Evolutionary conservation across 148 eudicot genomes (phyloP).

Genomic region (Vaccinium corymbosum): DNA sequence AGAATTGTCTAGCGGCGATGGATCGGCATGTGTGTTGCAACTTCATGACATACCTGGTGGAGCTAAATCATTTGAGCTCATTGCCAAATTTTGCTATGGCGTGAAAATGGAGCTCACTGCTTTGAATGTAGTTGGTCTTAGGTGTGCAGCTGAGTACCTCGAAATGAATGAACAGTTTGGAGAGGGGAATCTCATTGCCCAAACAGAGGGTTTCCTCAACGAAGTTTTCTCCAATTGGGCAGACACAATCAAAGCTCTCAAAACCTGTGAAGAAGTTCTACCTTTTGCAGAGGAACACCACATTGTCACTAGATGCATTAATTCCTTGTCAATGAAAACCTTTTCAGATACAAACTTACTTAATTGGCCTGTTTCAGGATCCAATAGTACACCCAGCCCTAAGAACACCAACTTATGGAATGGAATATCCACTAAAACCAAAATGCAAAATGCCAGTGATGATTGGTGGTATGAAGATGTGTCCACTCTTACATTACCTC

Average conservation of each 20-base stretch:
- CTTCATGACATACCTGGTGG: slow-evolving; percentile 67
- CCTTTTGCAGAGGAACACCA: slow-evolving; percentile 52
- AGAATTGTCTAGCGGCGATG: slow-evolving; percentile 38
- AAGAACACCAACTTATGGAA: slow-evolving; percentile 42
- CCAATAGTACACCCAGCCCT: slow-evolving; percentile 19
- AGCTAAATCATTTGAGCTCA: slow-evolving; percentile 59
- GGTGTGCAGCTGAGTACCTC: slow-evolving; percentile 71
- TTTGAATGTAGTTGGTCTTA: slow-evolving; percentile 47
- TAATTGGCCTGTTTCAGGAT: slow-evolving; percentile 40
- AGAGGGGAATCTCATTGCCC: slow-evolving; percentile 60
- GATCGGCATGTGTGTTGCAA: slow-evolving; percentile 34
- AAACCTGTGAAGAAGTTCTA: slow-evolving; percentile 54
- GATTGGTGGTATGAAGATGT: slow-evolving; percentile 82
- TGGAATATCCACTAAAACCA: slow-evolving; percentile 38
- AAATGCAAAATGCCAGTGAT: slow-evolving; percentile 27
- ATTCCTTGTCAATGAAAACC: slow-evolving; percentile 61
- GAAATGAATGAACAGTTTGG: slow-evolving; percentile 71
- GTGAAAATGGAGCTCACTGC: slow-evolving; percentile 63
- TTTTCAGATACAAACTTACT: slow-evolving; percentile 43
- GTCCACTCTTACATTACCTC: slow-evolving; percentile 45
- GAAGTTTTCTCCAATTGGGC: slow-evolving; percentile 63
- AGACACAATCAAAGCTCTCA: slow-evolving; percentile 60
- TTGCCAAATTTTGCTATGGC: slow-evolving; percentile 62
- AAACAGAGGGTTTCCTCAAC: slow-evolving; percentile 47
- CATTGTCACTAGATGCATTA: slow-evolving; percentile 55